Evolutionary conservation across 1,139 yeast species (phyloP).

Genomic region (Debaryomyces sp.): DNA sequence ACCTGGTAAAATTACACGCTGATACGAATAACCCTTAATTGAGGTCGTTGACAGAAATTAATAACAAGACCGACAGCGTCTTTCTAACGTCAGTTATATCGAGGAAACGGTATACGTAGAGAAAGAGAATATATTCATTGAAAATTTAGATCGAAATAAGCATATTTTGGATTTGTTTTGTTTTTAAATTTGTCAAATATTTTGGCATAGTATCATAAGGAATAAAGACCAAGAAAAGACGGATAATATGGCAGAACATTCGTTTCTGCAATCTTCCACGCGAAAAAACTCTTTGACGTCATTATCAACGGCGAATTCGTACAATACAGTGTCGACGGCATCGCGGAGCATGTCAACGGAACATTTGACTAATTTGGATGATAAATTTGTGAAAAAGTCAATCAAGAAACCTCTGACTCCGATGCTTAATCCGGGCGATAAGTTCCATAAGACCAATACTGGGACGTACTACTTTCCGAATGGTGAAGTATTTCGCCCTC

Average conservation of each 20-base stretch:
- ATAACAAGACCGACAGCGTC: neutral
- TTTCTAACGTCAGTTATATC: neutral
- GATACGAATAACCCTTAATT: neutral
- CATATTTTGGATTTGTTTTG: neutral
- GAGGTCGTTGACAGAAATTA: neutral
- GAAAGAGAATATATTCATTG: neutral
- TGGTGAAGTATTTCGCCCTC: conserved; percentile 57
- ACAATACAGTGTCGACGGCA: conserved; percentile 14
- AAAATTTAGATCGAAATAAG: neutral
- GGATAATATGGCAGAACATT: conserved; percentile 2
- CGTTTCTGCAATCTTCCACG: neutral
- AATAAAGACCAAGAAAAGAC: neutral
- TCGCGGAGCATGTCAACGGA: conserved; percentile 43
- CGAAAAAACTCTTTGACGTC: conserved; percentile 32
- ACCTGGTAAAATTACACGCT: neutral
- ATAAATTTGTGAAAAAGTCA: conserved; percentile 37
- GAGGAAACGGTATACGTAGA: neutral
- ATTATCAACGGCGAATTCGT: conserved; percentile 24
- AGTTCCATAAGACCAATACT: conserved; percentile 22
- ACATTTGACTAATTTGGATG: conserved; percentile 40
- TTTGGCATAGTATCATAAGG: neutral
- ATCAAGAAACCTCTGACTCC: conserved; percentile 23
- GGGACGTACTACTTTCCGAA: conserved; percentile 54
- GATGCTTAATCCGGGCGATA: neutral
- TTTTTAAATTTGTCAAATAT: neutral